Conservation (phyloP, 1,284 basidiomycete genomes). For the Limonomyces culmigenus region DNA sequence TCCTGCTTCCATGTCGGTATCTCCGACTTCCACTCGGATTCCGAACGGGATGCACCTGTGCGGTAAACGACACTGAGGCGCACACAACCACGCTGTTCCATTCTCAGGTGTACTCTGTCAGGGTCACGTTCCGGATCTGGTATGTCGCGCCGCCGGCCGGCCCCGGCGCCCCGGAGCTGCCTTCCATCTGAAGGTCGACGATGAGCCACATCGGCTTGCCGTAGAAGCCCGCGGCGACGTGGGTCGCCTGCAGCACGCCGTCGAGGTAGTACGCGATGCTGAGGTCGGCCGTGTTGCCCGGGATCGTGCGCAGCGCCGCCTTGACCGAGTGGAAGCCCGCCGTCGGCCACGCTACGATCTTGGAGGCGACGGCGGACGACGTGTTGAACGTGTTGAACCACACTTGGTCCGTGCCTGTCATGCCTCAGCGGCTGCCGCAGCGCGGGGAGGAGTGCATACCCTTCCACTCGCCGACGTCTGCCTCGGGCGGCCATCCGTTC, state of each 20-base stretch:
- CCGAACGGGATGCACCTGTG: too few relatives aligned
- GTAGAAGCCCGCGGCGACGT: constrained; percentile 21
- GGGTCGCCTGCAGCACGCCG: constrained; percentile 17
- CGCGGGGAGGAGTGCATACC: constrained; percentile 1
- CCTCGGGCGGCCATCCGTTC: constrained; percentile 24
- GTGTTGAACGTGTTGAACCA: constrained; percentile 29
- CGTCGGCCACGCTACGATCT: constrained; percentile 21
- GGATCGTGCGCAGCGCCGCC: constrained; percentile 21
- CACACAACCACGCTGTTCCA: too few relatives aligned
- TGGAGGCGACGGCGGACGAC: constrained; percentile 20
- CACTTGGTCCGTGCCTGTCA: constrained; percentile 19
- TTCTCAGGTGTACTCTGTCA: constrained; percentile 9
- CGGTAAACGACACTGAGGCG: too few relatives aligned
- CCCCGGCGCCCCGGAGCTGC: constrained; percentile 24
- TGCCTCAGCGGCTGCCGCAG: neutral
- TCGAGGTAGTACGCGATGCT: constrained; percentile 24
- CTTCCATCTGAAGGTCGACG: constrained; percentile 27
- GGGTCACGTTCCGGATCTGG: constrained; percentile 18
- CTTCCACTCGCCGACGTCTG: constrained; percentile 28
- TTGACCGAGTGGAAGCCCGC: constrained; percentile 25
- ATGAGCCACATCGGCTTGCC: constrained; percentile 24
- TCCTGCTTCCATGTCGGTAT: too few relatives aligned
- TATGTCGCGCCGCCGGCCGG: constrained; percentile 20
- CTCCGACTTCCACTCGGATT: too few relatives aligned
- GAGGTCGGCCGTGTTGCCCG: constrained; percentile 17